These are phyloP conservation scores for Penicillium decumbens DNA, from an alignment of 2,329 filamentous ascomycete genomes.

Conservation along the genomic window DNA sequence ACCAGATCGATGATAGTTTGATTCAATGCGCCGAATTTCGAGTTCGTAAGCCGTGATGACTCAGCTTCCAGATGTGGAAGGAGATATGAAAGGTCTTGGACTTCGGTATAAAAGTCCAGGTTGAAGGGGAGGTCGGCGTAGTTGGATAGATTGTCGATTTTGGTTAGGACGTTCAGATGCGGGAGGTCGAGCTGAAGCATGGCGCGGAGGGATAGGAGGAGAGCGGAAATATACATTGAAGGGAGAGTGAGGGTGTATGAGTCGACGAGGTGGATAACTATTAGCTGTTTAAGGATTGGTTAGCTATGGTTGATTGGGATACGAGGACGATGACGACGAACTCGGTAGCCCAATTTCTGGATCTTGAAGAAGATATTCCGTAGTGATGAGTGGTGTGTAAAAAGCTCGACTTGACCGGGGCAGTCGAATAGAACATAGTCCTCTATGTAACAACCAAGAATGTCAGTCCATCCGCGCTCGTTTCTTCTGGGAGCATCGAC, in stretches of 20 bases:
- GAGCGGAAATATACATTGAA: conserved; percentile 88
- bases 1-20: conserved; percentile 81
- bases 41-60: conserved; percentile 61
- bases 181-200: conserved; percentile 99
- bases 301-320: conserved; percentile 2
- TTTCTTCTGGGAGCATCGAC: conserved; percentile 6
- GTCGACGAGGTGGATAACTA: conserved; percentile 89
- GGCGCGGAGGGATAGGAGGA: conserved; percentile 85
- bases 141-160: conserved; percentile 87
- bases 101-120: conserved; percentile 94
- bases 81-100: conserved; percentile 84
- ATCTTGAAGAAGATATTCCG: conserved; percentile 87
- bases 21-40: conserved; percentile 81
- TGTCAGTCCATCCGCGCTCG: not conserved
- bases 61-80: conserved; percentile 76
- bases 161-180: conserved; percentile 91
- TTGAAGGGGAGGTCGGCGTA: conserved; percentile 90
- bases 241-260: conserved; percentile 90
- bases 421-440: conserved; percentile 96
- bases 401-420: conserved; percentile 93
- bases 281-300: conserved; percentile 57
- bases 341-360: conserved; percentile 87
- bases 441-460: conserved; percentile 45
- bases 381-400: conserved; percentile 88
- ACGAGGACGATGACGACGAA: conserved; percentile 45